A percentile compares a stretch with the other conserved stretches of the same genome.
phyloP scores from a whole-genome alignment of 805 yeast species.

The Monosporozyma solicola region DNA sequence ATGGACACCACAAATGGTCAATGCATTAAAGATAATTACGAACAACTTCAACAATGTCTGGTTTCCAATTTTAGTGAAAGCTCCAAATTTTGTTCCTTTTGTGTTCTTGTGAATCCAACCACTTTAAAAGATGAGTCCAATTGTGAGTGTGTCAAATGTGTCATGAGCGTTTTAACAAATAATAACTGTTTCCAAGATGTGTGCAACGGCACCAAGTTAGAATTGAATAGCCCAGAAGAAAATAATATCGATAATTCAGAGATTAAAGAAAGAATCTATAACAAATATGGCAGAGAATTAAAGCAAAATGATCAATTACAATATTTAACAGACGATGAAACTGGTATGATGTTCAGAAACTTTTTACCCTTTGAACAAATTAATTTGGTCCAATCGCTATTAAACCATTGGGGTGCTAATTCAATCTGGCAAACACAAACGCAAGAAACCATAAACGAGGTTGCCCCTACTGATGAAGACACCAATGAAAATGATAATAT shows the following conservation, averaged over 20 bases:
- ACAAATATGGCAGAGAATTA: not conserved
- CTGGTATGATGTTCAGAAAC: conserved; percentile 5
- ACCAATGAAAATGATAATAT: not conserved
- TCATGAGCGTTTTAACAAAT: conserved; percentile 6
- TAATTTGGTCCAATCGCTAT: conserved; percentile 2
- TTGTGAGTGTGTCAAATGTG: conserved; percentile 19
- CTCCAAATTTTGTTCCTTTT: conserved; percentile 9
- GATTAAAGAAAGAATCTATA: not conserved
- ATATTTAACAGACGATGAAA: conserved; percentile 5
- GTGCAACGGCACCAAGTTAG: conserved; percentile 6
- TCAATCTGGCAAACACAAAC: not conserved
- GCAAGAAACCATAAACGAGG: not conserved
- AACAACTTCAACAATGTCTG: not conserved
- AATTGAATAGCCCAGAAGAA: not conserved
- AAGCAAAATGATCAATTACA: not conserved
- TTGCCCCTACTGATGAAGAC: not conserved
- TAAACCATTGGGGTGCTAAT: not conserved
- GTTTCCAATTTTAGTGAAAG: not conserved
- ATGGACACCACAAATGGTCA: not conserved
- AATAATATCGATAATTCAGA: not conserved
- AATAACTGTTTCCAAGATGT: conserved; percentile 9
- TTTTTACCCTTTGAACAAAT: conserved; percentile 8
- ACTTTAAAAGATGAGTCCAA: conserved; percentile 10
- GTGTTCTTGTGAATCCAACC: conserved; percentile 10
- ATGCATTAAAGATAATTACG: not conserved